These are phyloP conservation scores for Candida hispaniensis DNA, from an alignment of 805 yeast genomes.

Conservation along the genomic window DNA sequence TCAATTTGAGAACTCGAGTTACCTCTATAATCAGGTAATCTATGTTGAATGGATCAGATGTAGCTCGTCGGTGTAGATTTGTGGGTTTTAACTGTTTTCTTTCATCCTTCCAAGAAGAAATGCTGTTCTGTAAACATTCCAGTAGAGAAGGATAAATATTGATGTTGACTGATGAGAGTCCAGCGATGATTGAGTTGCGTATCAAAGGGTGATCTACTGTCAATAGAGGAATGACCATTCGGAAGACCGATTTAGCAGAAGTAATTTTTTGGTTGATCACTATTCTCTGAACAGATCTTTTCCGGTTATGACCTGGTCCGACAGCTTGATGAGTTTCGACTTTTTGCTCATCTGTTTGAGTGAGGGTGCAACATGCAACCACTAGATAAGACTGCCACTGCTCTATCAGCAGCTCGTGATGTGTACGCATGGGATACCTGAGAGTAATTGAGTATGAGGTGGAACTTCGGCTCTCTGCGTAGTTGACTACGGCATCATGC, in stretches of 20 bases:
- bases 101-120: slow-evolving; percentile 42
- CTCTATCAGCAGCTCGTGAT: slow-evolving; percentile 62
- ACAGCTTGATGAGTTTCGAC: slow-evolving; percentile 14
- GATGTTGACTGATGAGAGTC: slow-evolving; percentile 79
- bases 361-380: slow-evolving; percentile 84
- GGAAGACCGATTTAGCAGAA: slow-evolving; percentile 80
- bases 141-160: slow-evolving; percentile 76
- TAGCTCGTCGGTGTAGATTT: slow-evolving; percentile 5
- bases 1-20: slow-evolving; percentile 62
- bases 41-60: slow-evolving; percentile 8
- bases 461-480: slow-evolving; percentile 19
- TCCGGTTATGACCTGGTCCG: slow-evolving; percentile 53
- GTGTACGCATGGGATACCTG: slow-evolving; percentile 32
- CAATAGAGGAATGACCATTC: slow-evolving; percentile 74
- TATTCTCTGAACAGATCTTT: slow-evolving; percentile 65
- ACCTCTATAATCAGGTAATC: slow-evolving; percentile 53
- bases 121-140: slow-evolving; percentile 56
- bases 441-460: slow-evolving; percentile 19
- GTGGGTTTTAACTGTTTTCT: neutral
- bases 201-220: slow-evolving; percentile 58
- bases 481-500: slow-evolving; percentile 30
- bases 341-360: slow-evolving; percentile 77
- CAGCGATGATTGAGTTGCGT: slow-evolving; percentile 79
- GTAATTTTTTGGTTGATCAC: slow-evolving; percentile 86
- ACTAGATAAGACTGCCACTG: slow-evolving; percentile 86